Conservation (phyloP, 257 asterid genomes). For the Phtheirospermum japonicum region DNA sequence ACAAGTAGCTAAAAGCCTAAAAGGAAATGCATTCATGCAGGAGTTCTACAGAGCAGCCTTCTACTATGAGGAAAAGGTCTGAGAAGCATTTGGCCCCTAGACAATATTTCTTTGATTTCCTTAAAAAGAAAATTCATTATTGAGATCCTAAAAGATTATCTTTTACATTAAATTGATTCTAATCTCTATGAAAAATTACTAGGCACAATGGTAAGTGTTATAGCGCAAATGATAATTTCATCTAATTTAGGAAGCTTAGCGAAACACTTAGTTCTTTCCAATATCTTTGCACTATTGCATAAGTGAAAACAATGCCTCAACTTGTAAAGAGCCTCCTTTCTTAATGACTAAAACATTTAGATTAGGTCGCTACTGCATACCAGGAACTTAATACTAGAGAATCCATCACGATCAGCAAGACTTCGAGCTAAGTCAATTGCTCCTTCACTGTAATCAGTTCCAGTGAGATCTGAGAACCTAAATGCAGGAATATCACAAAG, state of each 20-base stretch:
- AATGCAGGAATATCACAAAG: slow-evolving; percentile 28
- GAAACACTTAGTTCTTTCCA: slow-evolving; percentile 7
- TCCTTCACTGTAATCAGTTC: slow-evolving; percentile 94
- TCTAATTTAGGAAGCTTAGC: neutral
- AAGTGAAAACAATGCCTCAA: slow-evolving; percentile 3
- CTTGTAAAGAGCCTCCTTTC: neutral
- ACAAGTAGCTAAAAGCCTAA: neutral
- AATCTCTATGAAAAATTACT: neutral
- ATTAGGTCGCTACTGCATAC: slow-evolving; percentile 31
- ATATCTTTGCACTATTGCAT: slow-evolving; percentile 1
- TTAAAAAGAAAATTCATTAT: neutral
- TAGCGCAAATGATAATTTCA: neutral
- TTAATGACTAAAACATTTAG: slow-evolving; percentile 1
- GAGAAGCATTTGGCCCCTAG: too few relatives aligned
- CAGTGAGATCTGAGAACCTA: slow-evolving; percentile 97
- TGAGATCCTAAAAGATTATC: neutral
- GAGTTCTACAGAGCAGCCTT: too few relatives aligned
- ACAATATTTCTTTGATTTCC: too few relatives aligned
- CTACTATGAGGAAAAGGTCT: too few relatives aligned
- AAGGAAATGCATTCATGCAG: slow-evolving; percentile 1
- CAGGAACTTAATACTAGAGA: slow-evolving; percentile 68
- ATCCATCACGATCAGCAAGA: slow-evolving; percentile 87
- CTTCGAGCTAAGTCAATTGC: slow-evolving; percentile 83
- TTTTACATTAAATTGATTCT: neutral
- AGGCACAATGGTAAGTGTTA: neutral